phyloP scores from a whole-genome alignment of 169 alveolate genomes.

The Eimeria acervulina region DNA sequence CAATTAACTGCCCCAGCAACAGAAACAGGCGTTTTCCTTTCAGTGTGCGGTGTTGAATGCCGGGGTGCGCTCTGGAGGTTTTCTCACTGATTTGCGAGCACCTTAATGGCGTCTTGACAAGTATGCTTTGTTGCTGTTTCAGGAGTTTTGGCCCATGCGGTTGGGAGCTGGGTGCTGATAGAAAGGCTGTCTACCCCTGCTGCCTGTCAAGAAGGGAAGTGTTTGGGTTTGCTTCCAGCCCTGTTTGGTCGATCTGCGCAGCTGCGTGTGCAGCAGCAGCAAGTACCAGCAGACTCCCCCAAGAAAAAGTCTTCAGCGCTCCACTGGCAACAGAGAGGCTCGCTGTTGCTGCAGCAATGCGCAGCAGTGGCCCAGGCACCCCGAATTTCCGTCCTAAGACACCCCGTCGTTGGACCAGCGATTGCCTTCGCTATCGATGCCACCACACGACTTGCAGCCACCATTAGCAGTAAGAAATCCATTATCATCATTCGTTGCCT shows the following conservation, averaged over 20 bases:
- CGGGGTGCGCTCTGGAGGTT: not conserved
- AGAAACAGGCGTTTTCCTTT: not conserved
- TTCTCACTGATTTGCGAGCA: not conserved
- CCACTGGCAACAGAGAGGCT: conserved; percentile 53
- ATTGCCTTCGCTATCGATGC: conserved; percentile 49
- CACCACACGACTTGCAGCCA: conserved; percentile 55
- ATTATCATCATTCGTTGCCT: not conserved
- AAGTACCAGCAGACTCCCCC: conserved; percentile 6
- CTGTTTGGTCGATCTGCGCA: not conserved
- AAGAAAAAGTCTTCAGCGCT: not conserved
- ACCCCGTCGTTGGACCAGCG: conserved; percentile 46
- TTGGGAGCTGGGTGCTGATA: conserved; percentile 73
- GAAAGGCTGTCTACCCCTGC: conserved; percentile 71
- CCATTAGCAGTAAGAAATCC: conserved; percentile 46
- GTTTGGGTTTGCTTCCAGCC: conserved; percentile 73
- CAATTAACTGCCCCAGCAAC: not conserved
- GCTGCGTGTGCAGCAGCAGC: conserved; percentile 20
- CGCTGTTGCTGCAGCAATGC: conserved; percentile 47
- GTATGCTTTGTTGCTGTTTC: not conserved
- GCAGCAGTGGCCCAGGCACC: conserved; percentile 14
- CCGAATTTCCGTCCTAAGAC: conserved; percentile 57
- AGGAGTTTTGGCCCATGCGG: conserved; percentile 77
- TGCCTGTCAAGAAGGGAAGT: conserved; percentile 53
- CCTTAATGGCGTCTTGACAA: not conserved
- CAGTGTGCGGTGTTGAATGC: not conserved